These are phyloP conservation scores for Fusarium staphyleae DNA, from an alignment of 2,329 filamentous ascomycete genomes.

Conservation along the genomic window DNA sequence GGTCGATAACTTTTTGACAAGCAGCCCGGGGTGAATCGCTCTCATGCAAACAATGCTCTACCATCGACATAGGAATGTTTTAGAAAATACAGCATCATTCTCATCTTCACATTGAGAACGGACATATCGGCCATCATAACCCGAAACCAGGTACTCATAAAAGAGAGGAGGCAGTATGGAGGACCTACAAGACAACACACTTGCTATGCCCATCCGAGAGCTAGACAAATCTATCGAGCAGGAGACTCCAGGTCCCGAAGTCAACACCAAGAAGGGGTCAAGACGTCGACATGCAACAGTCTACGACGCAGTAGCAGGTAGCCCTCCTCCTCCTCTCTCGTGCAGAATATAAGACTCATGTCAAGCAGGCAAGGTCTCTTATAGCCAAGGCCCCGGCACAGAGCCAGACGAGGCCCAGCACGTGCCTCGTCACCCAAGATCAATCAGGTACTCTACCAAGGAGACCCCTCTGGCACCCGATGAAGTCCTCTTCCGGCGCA, in stretches of 20 bases:
- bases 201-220: conserved; percentile 15
- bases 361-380: conserved; percentile 44
- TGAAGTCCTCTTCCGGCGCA: conserved; percentile 72
- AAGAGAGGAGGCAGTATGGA: conserved; percentile 22
- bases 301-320: conserved; percentile 78
- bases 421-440: conserved; percentile 23
- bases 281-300: conserved; percentile 58
- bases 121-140: neutral
- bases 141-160: neutral
- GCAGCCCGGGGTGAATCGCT: neutral
- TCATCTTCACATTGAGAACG: conserved; percentile 17
- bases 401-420: conserved; percentile 32
- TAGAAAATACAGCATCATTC: conserved; percentile 6
- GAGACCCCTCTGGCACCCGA: conserved; percentile 64
- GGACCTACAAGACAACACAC: neutral
- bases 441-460: conserved; percentile 40
- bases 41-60: conserved; percentile 22
- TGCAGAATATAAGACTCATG: conserved; percentile 36
- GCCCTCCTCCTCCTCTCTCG: conserved; percentile 17
- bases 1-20: neutral
- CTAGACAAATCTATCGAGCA: conserved; percentile 11
- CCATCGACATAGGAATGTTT: conserved; percentile 2
- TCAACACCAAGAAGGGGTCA: conserved; percentile 16
- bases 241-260: conserved; percentile 15
- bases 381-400: conserved; percentile 31